Evolutionary conservation across 306 rosid genomes (phyloP).

Genomic region (Vigna unguiculata): DNA sequence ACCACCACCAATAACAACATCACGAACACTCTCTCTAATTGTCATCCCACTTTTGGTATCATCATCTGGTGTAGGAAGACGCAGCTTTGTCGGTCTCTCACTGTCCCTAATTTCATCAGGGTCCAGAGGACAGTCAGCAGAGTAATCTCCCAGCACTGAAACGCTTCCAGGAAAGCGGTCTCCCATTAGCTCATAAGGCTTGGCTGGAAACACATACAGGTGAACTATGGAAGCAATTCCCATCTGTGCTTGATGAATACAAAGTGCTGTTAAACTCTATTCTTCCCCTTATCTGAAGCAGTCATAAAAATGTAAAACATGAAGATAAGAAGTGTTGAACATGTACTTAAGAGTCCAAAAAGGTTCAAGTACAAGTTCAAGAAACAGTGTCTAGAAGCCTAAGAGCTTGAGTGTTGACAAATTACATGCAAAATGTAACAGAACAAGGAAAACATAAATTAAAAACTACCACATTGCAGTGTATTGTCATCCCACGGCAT

Average conservation of each 20-base stretch:
- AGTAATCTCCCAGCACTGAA: slow-evolving; percentile 97
- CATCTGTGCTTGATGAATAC: slow-evolving; percentile 89
- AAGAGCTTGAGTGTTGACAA: slow-evolving; percentile 40
- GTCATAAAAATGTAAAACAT: slow-evolving; percentile 43
- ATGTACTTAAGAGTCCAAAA: slow-evolving; percentile 40
- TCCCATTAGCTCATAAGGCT: slow-evolving; percentile 97
- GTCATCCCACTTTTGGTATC: slow-evolving; percentile 86
- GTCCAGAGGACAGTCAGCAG: slow-evolving; percentile 93
- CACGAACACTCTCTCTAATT: slow-evolving; percentile 90
- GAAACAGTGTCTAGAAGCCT: slow-evolving; percentile 39
- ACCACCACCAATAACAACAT: slow-evolving; percentile 91
- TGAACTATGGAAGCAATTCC: slow-evolving; percentile 94
- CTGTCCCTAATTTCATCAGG: slow-evolving; percentile 99
- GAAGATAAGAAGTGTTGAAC: slow-evolving; percentile 39
- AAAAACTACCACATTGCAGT: slow-evolving; percentile 31
- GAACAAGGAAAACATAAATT: slow-evolving; percentile 31
- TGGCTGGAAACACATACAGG: slow-evolving; percentile 94
- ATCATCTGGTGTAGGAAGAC: slow-evolving; percentile 85
- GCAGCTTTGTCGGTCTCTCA: slow-evolving; percentile 95
- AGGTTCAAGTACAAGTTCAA: slow-evolving; percentile 41
- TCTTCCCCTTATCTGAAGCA: slow-evolving; percentile 48
- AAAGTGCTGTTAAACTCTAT: slow-evolving; percentile 63
- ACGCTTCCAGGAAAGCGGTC: slow-evolving; percentile 78
- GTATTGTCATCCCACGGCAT: slow-evolving; percentile 29
- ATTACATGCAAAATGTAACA: slow-evolving; percentile 40